Conservation (phyloP, 805 yeast species). For the Osmozyma mogii region DNA sequence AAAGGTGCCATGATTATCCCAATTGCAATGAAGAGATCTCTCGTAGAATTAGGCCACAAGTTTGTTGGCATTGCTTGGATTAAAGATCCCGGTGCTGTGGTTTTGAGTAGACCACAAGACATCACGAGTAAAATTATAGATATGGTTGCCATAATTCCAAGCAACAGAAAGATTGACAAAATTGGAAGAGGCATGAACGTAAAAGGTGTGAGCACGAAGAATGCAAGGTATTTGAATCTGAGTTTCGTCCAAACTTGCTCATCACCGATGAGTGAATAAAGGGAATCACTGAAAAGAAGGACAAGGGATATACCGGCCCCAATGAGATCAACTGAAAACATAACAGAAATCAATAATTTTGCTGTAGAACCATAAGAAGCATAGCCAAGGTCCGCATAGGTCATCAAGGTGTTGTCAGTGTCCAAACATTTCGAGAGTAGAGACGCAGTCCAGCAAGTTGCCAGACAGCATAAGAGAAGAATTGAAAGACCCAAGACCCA, state of each 20-base stretch:
- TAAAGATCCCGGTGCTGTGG: conserved; percentile 67
- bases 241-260: conserved; percentile 31
- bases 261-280: conserved; percentile 34
- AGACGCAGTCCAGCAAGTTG: conserved; percentile 73
- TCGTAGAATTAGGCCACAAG: conserved; percentile 49
- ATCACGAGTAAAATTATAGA: conserved; percentile 53
- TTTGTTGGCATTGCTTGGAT: conserved; percentile 56
- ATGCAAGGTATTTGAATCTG: conserved; percentile 60
- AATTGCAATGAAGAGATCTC: conserved; percentile 48
- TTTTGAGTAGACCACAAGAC: conserved; percentile 56
- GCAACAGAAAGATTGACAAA: conserved; percentile 57
- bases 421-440: conserved; percentile 32
- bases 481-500: conserved; percentile 58
- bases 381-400: conserved; percentile 23
- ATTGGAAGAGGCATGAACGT: conserved; percentile 71
- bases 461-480: conserved; percentile 50
- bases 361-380: conserved; percentile 42
- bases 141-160: conserved; percentile 67
- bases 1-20: conserved; percentile 74
- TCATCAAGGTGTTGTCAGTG: conserved; percentile 22
- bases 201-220: conserved; percentile 69
- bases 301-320: conserved; percentile 79
- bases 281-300: conserved; percentile 79
- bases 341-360: conserved; percentile 59
- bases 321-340: conserved; percentile 69